phyloP scores from a whole-genome alignment of 192 early-diverging fungal genomes.

The Entrophospora sp. region DNA sequence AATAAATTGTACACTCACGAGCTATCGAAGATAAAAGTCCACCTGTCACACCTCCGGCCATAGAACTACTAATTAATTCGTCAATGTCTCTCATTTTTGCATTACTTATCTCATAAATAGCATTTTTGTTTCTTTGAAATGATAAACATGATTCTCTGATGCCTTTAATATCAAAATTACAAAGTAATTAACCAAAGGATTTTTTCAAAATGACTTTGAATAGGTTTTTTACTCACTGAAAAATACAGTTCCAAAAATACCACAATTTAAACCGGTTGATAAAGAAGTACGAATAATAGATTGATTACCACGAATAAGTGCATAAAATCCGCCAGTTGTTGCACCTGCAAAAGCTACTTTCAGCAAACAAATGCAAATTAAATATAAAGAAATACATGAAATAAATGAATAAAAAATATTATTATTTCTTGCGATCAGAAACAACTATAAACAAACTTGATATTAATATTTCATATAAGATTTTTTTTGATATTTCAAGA shows the following conservation, averaged over 20 bases:
- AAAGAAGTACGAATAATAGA: neutral
- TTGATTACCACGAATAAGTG: neutral
- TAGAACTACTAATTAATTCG: neutral
- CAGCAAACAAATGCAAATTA: too few species aligned
- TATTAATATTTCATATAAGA: too few species aligned
- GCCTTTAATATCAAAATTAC: slow-evolving; percentile 12
- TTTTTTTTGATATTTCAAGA: too few species aligned
- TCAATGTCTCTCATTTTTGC: neutral
- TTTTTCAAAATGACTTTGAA: neutral
- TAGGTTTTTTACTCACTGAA: neutral
- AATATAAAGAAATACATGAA: too few species aligned
- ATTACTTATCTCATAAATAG: neutral
- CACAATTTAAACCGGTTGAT: slow-evolving; percentile 2
- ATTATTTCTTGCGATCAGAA: too few species aligned
- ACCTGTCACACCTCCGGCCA: slow-evolving; percentile 11
- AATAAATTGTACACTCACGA: neutral
- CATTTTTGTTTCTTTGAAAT: slow-evolving; percentile 3
- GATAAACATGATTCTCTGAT: slow-evolving; percentile 5
- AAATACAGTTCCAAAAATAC: slow-evolving; percentile 2
- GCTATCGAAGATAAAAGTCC: neutral
- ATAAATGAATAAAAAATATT: too few species aligned
- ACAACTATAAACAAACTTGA: too few species aligned
- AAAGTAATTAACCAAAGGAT: neutral
- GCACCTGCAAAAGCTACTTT: neutral
- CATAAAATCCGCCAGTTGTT: neutral